Percentiles rank a stretch among this genome's conserved stretches.
Evolutionary conservation across 1,139 yeast genomes (phyloP).

Genomic region (Blastobotrys ciferrii): DNA sequence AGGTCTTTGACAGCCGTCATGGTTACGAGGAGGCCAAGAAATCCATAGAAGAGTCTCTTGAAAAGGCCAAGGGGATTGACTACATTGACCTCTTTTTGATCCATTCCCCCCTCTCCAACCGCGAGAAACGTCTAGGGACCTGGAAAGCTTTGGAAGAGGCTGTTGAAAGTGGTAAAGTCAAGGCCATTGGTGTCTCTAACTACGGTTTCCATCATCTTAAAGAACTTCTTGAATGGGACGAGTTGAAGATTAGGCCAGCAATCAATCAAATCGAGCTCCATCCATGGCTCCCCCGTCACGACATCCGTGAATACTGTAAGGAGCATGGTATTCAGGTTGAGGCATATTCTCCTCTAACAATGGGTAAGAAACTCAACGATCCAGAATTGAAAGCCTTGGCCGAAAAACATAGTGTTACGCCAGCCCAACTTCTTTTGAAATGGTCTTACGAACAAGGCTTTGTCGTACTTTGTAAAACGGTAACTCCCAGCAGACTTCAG

Average conservation of each 20-base stretch:
- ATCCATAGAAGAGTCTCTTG: slow-evolving; percentile 49
- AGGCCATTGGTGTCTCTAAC: slow-evolving; percentile 47
- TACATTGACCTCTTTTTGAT: slow-evolving; percentile 49
- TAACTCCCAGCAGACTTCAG: slow-evolving; percentile 49
- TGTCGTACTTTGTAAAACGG: slow-evolving; percentile 70
- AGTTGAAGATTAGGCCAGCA: slow-evolving; percentile 44
- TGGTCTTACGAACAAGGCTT: slow-evolving; percentile 46
- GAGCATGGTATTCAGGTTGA: slow-evolving; percentile 53
- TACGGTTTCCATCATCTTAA: slow-evolving; percentile 43
- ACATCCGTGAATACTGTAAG: slow-evolving; percentile 56
- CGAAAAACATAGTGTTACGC: slow-evolving; percentile 38
- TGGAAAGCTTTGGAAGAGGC: slow-evolving; percentile 47
- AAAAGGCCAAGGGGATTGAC: slow-evolving; percentile 48
- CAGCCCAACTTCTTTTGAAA: slow-evolving; percentile 45
- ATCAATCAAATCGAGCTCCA: slow-evolving; percentile 54
- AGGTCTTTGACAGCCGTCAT: slow-evolving; percentile 57
- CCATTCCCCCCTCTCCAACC: slow-evolving; percentile 39
- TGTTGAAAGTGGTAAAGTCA: slow-evolving; percentile 35
- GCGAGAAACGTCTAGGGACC: slow-evolving; percentile 37
- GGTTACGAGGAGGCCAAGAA: slow-evolving; percentile 55
- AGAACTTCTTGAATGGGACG: slow-evolving; percentile 40
- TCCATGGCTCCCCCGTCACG: slow-evolving; percentile 58
- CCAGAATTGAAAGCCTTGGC: slow-evolving; percentile 45
- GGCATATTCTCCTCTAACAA: slow-evolving; percentile 72
- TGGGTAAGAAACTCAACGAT: slow-evolving; percentile 54